Conservation (phyloP, 345 rosid genomes). For the Odontarrhena argentea region DNA sequence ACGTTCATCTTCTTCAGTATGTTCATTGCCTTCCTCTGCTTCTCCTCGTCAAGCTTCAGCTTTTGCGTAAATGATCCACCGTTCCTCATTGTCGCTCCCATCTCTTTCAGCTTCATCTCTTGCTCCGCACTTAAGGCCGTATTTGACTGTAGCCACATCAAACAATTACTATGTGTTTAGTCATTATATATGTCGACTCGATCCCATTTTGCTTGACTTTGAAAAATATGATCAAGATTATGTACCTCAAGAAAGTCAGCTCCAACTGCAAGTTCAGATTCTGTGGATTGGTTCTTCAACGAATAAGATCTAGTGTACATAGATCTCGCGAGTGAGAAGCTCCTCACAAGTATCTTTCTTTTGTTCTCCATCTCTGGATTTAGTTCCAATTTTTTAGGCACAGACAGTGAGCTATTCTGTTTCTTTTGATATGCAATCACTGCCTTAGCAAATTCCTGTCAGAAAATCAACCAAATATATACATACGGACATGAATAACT, state of each 20-base stretch:
- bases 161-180: constrained; percentile 4
- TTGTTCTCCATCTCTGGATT: constrained; percentile 65
- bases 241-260: constrained; percentile 83
- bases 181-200: neutral
- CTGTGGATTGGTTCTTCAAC: constrained; percentile 48
- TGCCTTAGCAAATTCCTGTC: constrained; percentile 62
- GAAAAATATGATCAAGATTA: neutral
- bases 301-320: constrained; percentile 49
- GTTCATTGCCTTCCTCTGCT: constrained; percentile 56
- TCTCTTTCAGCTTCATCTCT: constrained; percentile 76
- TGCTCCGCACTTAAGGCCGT: constrained; percentile 65
- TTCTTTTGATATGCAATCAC: constrained; percentile 75
- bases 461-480: neutral
- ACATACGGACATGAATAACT: neutral
- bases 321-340: constrained; percentile 75
- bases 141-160: constrained; percentile 54
- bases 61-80: constrained; percentile 53
- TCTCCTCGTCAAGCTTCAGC: constrained; percentile 61
- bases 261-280: constrained; percentile 60
- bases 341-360: constrained; percentile 56
- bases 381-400: constrained; percentile 49
- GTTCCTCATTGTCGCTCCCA: constrained; percentile 82
- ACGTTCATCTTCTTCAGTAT: constrained; percentile 71
- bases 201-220: constrained; percentile 3
- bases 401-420: constrained; percentile 44